These are phyloP conservation scores for Saccharum hybrid DNA, from an alignment of 202 grass and related monocot genomes.

Conservation along the genomic window DNA sequence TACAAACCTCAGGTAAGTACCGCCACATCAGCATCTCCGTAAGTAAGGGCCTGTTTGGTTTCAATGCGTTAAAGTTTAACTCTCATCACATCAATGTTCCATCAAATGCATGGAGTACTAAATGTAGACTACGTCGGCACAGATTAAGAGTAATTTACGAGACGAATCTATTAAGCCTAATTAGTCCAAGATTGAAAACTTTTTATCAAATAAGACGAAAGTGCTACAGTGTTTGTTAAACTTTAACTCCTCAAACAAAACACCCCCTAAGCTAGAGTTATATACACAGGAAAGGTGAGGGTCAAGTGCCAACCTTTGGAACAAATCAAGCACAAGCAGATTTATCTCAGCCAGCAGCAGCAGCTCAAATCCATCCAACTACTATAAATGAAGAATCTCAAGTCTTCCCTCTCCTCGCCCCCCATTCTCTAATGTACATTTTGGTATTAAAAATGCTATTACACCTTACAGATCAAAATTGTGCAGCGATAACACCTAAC, in stretches of 20 bases:
- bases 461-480: conserved; percentile 76
- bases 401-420: conserved; percentile 29
- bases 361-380: conserved; percentile 49
- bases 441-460: conserved; percentile 65
- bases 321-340: conserved; percentile 57
- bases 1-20: conserved; percentile 34
- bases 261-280: conserved; percentile 51
- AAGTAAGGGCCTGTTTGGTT: too few species aligned
- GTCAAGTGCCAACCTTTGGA: conserved; percentile 40
- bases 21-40: conserved; percentile 45
- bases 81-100: too few species aligned
- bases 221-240: too few species aligned
- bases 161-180: too few species aligned
- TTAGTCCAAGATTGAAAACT: too few species aligned
- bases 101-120: too few species aligned
- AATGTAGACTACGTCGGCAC: too few species aligned
- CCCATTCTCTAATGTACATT: conserved; percentile 69
- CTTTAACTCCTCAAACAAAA: too few species aligned
- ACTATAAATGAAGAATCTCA: conserved; percentile 71
- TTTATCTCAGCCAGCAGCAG: conserved; percentile 42
- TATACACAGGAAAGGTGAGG: conserved; percentile 41
- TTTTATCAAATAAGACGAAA: too few species aligned
- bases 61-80: too few species aligned
- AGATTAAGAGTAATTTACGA: too few species aligned
- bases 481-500: conserved; percentile 57